Conservation (phyloP, 495 filamentous ascomycete species). For the Penicillium turbatum region DNA sequence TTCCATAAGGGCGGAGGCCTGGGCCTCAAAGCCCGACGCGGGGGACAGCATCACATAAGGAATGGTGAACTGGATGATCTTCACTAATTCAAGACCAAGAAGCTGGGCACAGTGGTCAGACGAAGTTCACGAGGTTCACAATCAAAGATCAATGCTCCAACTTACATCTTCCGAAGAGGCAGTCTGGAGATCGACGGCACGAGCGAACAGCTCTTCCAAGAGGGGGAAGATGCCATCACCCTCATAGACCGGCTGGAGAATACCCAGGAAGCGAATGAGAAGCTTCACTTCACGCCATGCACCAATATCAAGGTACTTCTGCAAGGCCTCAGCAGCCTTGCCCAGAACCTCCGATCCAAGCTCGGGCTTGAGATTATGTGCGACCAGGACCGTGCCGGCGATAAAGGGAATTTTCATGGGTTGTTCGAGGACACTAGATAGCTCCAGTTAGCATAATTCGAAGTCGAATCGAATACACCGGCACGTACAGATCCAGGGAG, state of each 20-base stretch:
- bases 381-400: constrained; percentile 70
- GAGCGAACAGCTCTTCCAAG: constrained; percentile 76
- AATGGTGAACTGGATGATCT: constrained; percentile 88
- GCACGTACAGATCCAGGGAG: constrained; percentile 64
- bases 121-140: not conserved
- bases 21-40: constrained; percentile 57
- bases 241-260: constrained; percentile 72
- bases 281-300: constrained; percentile 91
- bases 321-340: constrained; percentile 52
- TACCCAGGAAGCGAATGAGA: constrained; percentile 77
- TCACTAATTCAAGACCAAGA: constrained; percentile 82
- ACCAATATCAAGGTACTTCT: constrained; percentile 61
- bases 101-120: constrained; percentile 35
- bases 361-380: constrained; percentile 70
- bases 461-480: not conserved
- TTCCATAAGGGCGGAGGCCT: constrained; percentile 73
- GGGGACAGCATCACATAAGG: constrained; percentile 83
- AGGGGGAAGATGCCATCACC: constrained; percentile 83
- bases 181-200: constrained; percentile 84
- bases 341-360: constrained; percentile 63
- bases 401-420: constrained; percentile 95
- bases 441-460: constrained; percentile 5
- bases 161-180: constrained; percentile 85
- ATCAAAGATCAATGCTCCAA: not conserved
- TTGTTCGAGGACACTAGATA: constrained; percentile 66